phyloP scores from a whole-genome alignment of 2,329 filamentous ascomycete species.

The Paracamarosporium sp. region DNA sequence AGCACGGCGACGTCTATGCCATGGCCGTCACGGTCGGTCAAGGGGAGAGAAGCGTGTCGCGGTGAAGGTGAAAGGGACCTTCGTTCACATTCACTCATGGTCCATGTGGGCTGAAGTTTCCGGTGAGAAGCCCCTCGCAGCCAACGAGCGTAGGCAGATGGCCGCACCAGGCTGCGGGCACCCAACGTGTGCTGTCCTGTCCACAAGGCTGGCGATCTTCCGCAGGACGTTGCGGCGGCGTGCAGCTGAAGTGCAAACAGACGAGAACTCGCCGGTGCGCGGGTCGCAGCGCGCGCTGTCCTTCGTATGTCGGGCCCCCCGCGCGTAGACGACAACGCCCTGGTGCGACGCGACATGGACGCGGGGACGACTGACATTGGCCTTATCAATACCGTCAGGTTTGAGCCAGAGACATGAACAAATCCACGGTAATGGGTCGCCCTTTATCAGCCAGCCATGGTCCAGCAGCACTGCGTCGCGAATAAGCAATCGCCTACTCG shows the following conservation, averaged over 20 bases:
- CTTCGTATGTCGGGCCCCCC: too few relatives aligned
- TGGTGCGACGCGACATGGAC: not conserved
- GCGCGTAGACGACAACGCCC: not conserved
- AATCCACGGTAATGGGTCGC: too few relatives aligned
- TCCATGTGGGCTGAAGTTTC: not conserved
- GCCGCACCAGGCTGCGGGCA: not conserved
- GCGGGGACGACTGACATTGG: not conserved
- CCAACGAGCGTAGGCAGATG: not conserved
- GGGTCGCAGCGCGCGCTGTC: not conserved
- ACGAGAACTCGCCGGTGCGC: not conserved
- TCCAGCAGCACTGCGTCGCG: too few relatives aligned
- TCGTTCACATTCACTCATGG: not conserved
- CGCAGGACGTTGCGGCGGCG: not conserved
- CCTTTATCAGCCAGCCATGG: too few relatives aligned
- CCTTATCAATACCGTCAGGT: too few relatives aligned
- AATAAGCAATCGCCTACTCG: too few relatives aligned
- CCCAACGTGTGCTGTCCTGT: conserved; percentile 3
- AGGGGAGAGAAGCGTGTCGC: too few relatives aligned
- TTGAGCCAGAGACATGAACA: too few relatives aligned
- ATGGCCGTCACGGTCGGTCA: too few relatives aligned
- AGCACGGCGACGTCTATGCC: not conserved
- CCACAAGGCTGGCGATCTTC: not conserved
- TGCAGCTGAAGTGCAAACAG: conserved; percentile 2
- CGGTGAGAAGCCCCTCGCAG: not conserved
- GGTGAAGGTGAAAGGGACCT: not conserved